Base-by-base conservation (phyloP, 139 green algal species). In the Chlamydomonas applanata region DNA sequence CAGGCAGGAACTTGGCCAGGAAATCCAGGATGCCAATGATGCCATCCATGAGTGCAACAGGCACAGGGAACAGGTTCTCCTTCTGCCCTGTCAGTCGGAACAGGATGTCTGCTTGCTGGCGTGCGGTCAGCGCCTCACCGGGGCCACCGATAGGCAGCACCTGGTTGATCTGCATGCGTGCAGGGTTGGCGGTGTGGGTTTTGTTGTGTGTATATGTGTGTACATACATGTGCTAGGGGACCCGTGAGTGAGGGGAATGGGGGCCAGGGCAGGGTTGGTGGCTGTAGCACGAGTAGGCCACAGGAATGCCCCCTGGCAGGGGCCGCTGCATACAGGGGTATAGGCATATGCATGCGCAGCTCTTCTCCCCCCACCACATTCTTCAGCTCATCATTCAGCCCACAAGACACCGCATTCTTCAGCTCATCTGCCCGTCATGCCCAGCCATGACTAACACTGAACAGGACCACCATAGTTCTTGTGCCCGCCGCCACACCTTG, bases 71-170 rank as follows among this genome's bases (percentile, higher is more conserved):
- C 74, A 90, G 95, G 71, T 95, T 96, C 32, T 91, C 85, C 54
- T 93, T 78, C 57, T 90, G 86, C 24, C 90, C 90, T 11, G 90
- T 85, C n/a, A 97, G 82, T 36, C 88, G 49, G 77, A 99, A 99
- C 45, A 98, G 83, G 60, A 98, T 90, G 24, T 97, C 78, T 1
- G 91, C 96, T 83, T 99, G 96, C 75, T 98, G 84, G 64, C 83
- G 77, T 7, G 96, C 90, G 11, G 89, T 97, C 49, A 93, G 86
- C 19, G 96, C 96, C 49, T 89, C 74, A 35, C 94, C 92, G 2
- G 96, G 96, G 7, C 96, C 96, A 49, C 96, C 96, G 62, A 99
- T 98, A 22, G 96, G 96, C 33, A 99, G 83, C 36, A 99, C 70
- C 74, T 93, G 79, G 34, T 81, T 84, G 24, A 73, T 20, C 73